phyloP scores from a whole-genome alignment of 305 asterid genomes.

The Rubia peregrina region DNA sequence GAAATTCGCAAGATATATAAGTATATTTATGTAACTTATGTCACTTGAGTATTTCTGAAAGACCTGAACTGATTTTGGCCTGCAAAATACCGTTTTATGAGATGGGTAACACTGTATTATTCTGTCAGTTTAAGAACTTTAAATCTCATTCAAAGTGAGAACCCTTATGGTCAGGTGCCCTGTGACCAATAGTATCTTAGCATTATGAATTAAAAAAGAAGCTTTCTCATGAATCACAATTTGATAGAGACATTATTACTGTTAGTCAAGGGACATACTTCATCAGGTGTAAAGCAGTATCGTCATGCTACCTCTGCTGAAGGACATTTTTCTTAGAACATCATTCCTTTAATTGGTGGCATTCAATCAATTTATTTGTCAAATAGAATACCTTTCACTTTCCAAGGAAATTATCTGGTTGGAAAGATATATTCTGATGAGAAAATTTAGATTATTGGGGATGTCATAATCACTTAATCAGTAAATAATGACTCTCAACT shows the following conservation, averaged over 20 bases:
- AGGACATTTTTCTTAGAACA: not conserved
- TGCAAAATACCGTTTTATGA: not conserved
- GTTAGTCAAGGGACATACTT: not conserved
- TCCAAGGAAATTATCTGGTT: not conserved
- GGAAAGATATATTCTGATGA: not conserved
- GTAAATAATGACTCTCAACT: slow-evolving; percentile 1
- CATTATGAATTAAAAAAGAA: not conserved
- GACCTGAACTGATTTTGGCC: not conserved
- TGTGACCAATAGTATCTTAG: not conserved
- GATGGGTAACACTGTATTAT: no score
- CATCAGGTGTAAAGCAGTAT: not conserved
- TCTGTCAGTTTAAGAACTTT: not conserved
- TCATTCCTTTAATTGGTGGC: not conserved
- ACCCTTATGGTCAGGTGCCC: not conserved
- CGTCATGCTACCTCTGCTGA: not conserved
- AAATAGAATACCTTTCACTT: not conserved
- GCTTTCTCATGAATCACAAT: not conserved
- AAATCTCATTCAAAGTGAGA: not conserved
- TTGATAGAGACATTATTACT: not conserved
- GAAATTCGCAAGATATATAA: not conserved
- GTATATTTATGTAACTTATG: not conserved
- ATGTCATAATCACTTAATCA: not conserved
- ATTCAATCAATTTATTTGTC: not conserved
- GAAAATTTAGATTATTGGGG: not conserved
- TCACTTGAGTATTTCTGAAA: not conserved